phyloP scores from a whole-genome alignment of 2,329 filamentous ascomycete species.

The Juglanconis sp. region DNA sequence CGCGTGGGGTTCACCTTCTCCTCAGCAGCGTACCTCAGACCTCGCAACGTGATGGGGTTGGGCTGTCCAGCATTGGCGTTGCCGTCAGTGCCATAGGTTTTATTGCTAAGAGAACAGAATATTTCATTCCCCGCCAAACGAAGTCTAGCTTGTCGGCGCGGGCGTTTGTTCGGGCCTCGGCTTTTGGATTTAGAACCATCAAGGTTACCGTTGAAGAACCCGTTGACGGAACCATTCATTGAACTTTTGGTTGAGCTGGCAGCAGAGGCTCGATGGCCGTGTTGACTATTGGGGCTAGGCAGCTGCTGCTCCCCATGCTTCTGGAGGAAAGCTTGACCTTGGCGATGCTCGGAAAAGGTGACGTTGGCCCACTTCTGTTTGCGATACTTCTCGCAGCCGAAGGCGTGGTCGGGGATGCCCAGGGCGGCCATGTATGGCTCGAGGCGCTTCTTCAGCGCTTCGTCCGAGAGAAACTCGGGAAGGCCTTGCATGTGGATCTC shows the following conservation, averaged over 20 bases:
- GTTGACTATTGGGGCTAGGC: constrained; percentile 16
- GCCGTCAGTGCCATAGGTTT: neutral
- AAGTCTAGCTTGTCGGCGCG: constrained; percentile 24
- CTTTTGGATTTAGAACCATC: neutral
- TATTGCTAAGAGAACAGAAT: constrained; percentile 27
- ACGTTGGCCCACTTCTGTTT: constrained; percentile 35
- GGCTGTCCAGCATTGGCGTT: neutral
- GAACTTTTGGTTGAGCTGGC: constrained; percentile 1
- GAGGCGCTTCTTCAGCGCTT: constrained; percentile 37
- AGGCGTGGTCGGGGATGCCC: constrained; percentile 35
- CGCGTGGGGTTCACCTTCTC: constrained; percentile 12
- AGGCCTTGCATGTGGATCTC: constrained; percentile 45
- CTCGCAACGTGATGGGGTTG: constrained; percentile 19
- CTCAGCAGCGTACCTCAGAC: constrained; percentile 20
- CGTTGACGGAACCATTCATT: neutral
- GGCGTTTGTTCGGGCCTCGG: neutral
- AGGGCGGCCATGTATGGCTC: constrained; percentile 37
- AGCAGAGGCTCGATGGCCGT: neutral
- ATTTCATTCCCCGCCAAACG: constrained; percentile 26
- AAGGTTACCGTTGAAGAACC: neutral
- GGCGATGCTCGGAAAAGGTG: constrained; percentile 37
- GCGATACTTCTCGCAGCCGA: constrained; percentile 39
- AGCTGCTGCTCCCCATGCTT: constrained; percentile 25
- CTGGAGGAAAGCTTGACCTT: constrained; percentile 42
- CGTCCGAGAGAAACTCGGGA: constrained; percentile 37